Evolutionary conservation across 805 yeast genomes (phyloP), one percentile per base, ranked within the genome.

Genomic region (Barnettozyma salicaria): DNA sequence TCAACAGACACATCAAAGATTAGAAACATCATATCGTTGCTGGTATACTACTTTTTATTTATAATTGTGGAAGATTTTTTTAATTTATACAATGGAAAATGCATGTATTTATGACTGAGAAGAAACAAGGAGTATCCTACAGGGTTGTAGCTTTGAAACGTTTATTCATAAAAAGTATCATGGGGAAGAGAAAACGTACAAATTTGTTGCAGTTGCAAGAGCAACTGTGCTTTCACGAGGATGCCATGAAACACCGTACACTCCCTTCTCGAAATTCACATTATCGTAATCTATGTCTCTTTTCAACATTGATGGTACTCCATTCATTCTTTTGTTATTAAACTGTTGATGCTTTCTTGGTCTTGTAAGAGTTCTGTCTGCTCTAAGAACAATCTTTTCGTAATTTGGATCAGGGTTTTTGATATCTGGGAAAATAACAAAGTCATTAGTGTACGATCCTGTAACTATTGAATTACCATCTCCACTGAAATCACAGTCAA

Each of bases 161-260:
- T n/a, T n/a, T n/a, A n/a, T n/a, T n/a, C n/a, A n/a, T n/a, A n/a
- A n/a, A n/a, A n/a, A n/a, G n/a, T n/a, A 19, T 64, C 63, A 82
- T 52, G 79, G 68, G 37, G 92, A 81, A 40, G 90, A 80, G 59
- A 84, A 84, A 43, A 84, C 82, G 64, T 82, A 84, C 51, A 86
- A 72, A 65, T 92, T 92, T 67, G 92, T 94, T 17, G 99, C 92
- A 14, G 98, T 97, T 33, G 97, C 97, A 56, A 92, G 85, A 29
- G 98, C 98, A 49, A 92, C 95, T 36, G 92, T 80, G 65, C 92
- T 87, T 65, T 94, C 98, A 50, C 70, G 72, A 46, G 99, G 98
- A 69, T 92, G 98, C 98, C 99, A 92, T 60, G 97, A 87, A 62
- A 88, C 71, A 64, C 92, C 97, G 61, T 90, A 70, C 43, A 92